Evolutionary conservation across 306 rosid species (phyloP), one percentile per base, ranked within the genome.

Genomic region (Prunus armeniaca): DNA sequence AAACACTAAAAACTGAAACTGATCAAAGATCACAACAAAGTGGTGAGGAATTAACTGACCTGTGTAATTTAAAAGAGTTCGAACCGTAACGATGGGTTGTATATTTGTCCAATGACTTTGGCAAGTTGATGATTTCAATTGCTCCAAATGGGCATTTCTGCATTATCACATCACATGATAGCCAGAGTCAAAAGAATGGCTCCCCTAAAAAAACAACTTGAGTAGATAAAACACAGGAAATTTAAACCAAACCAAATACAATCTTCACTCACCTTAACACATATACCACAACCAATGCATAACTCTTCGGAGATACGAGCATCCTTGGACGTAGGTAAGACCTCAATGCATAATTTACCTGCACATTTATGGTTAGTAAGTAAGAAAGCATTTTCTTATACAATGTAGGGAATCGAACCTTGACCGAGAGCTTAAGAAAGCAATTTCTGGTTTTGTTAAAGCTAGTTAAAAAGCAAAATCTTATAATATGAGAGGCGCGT

Each of bases 61-160:
- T 92, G 82, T 95, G 99, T 18, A 95, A 78, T 82, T 95, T 95
- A 83, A 95, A 95, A 72, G 99, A 92, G 81, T 95, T 92, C 5
- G 90, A 90, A 30, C 99, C 97, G 72, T 92, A 95, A 82, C 99
- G 89, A 67, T 95, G 99, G 65, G 99, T 95, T 32, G 99, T 95
- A 32, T 95, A 96, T 76, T 88, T 92, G 80, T 83, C 97, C 79
- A 92, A 82, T 78, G 92, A 96, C 85, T 89, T 92, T 1, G 99
- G 99, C 85, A 95, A 80, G 81, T 95, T 95, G 79, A 95, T 95
- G 78, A 95, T 95, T 79, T 92, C 93, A 64, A 95, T 92, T 24
- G 99, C 99, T 75, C 92, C 96, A 83, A 95, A 95, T 8, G 99
- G 99, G 77, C 99, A 95, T 90, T 95, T 92, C 97, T 94, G 82